These are phyloP conservation scores for Penicillium sp. DNA, from an alignment of 2,329 filamentous ascomycete genomes.

Conservation along the genomic window DNA sequence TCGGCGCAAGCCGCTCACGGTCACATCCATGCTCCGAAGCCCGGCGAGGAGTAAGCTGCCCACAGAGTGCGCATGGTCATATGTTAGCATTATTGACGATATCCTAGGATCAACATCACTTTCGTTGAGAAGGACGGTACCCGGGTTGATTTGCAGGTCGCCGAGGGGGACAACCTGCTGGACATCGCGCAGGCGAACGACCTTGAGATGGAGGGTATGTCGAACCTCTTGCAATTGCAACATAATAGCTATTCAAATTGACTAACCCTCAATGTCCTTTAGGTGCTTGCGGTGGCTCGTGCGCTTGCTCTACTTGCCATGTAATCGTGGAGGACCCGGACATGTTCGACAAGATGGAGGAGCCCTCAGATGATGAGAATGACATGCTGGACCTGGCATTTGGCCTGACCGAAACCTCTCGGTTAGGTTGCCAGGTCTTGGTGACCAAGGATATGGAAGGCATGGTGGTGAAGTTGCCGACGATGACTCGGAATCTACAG, in stretches of 20 bases:
- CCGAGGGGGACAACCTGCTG: constrained; percentile 86
- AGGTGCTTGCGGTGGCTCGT: constrained; percentile 90
- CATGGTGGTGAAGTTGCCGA: constrained; percentile 77
- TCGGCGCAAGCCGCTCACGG: constrained; percentile 66
- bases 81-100: constrained; percentile 4
- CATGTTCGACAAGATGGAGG: constrained; percentile 75
- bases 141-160: constrained; percentile 74
- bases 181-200: constrained; percentile 95
- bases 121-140: constrained; percentile 90
- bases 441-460: constrained; percentile 93
- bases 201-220: constrained; percentile 87
- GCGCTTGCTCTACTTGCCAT: constrained; percentile 91
- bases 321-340: constrained; percentile 76
- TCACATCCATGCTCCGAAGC: constrained; percentile 79
- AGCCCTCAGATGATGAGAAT: constrained; percentile 79
- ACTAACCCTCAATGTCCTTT: constrained; percentile 4
- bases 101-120: constrained; percentile 73
- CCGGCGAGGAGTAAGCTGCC: constrained; percentile 79
- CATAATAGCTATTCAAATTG: neutral
- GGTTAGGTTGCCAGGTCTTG: constrained; percentile 84
- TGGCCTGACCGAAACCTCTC: constrained; percentile 79
- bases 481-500: constrained; percentile 95
- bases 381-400: constrained; percentile 92
- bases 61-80: neutral
- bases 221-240: neutral